Evolutionary conservation across 2,329 filamentous ascomycete genomes (phyloP), one percentile per base, ranked within the genome.

Genomic region (Alternaria conjuncta): DNA sequence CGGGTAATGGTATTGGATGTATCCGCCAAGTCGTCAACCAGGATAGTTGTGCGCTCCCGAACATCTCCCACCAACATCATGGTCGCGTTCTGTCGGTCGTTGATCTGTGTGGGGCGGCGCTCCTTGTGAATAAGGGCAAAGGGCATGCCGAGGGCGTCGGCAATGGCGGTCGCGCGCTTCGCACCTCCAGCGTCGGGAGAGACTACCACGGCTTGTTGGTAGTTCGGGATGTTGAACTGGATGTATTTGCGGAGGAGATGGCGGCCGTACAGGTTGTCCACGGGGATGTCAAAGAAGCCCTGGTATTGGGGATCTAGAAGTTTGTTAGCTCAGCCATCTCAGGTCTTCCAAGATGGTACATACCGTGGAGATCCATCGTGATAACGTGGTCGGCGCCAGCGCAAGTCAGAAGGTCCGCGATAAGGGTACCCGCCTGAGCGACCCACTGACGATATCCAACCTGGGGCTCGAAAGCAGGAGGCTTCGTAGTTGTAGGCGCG

Each of bases 121-220:
- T 97, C 93, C 90, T 98, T 99, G 86, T 99, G 96, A 75, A 99
- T 99, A 63, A 99, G 88, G 51, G 96, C 96, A 83, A 99, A 98
- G 63, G 96, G 93, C 86, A 97, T 94, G 71, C 93, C 92, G 67
- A 98, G 87, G 65, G 91, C 90, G 82, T 99, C 96, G 12, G 96
- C 95, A 79, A 99, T 97, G 51, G 93, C 92, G 30, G 96, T 97
- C 20, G 96, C 96, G 70, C 96, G 89, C 85, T 99, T 99, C 50
- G 96, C 96, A 68, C 96, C 96, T 71, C 96, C 96, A 43, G 96
- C 96, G 82, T 99, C 96, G 8, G 96, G 96, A 76, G 93, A 97
- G 74, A 99, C 95, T 76, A 99, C 92, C 49, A 99, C 94, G 41
- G 93, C 92, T 61, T 95, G 88, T 80, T 90, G 91, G 81, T 90